These are phyloP conservation scores for Pichia pseudocactophila DNA, from an alignment of 805 yeast species.

Conservation along the genomic window DNA sequence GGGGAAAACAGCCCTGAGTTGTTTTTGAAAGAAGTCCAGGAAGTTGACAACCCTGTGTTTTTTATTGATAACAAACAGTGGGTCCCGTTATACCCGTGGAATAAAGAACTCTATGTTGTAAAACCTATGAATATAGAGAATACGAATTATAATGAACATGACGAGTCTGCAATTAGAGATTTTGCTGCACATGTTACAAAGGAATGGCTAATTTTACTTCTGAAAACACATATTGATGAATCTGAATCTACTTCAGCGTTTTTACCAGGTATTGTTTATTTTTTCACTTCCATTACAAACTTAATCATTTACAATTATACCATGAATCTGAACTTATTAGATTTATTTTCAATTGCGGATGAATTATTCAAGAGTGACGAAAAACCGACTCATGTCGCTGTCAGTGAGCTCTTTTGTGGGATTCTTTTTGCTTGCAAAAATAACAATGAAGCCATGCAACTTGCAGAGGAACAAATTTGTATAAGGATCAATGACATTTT, in stretches of 20 bases:
- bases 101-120: slow-evolving; percentile 40
- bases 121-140: slow-evolving; percentile 22
- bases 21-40: slow-evolving; percentile 46
- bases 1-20: slow-evolving; percentile 18
- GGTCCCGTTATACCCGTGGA: slow-evolving; percentile 76
- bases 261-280: slow-evolving; percentile 54
- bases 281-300: slow-evolving; percentile 41
- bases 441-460: slow-evolving; percentile 21
- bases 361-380: slow-evolving; percentile 54
- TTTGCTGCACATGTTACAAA: slow-evolving; percentile 41
- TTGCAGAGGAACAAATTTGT: slow-evolving; percentile 40
- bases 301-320: slow-evolving; percentile 39
- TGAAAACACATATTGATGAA: slow-evolving; percentile 49
- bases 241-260: slow-evolving; percentile 62
- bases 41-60: slow-evolving; percentile 37
- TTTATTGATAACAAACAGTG: slow-evolving; percentile 50
- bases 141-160: slow-evolving; percentile 32
- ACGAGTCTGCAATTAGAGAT: slow-evolving; percentile 31
- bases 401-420: slow-evolving; percentile 64
- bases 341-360: slow-evolving; percentile 42
- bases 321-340: slow-evolving; percentile 37
- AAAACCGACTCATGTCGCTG: slow-evolving; percentile 65
- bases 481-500: slow-evolving; percentile 39
- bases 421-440: slow-evolving; percentile 43
- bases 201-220: slow-evolving; percentile 49